A percentile compares a stretch with the other conserved stretches of the same genome.
phyloP scores from a whole-genome alignment of 176 grass and related monocot genomes.

The Thinopyrum elongatum region DNA sequence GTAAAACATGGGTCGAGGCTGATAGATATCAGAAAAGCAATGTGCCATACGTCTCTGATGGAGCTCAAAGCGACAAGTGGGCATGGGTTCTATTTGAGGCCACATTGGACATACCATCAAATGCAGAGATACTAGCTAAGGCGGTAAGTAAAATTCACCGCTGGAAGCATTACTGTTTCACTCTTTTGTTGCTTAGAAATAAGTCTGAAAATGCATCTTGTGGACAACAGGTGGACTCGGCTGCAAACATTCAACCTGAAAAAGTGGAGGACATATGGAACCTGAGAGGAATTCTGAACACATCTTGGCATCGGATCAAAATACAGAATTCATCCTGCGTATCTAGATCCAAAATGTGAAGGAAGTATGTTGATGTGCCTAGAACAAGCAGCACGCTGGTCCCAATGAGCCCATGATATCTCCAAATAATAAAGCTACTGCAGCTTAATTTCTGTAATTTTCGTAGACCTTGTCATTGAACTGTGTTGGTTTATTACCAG shows the following conservation, averaged over 20 bases:
- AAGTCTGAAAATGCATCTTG: conserved; percentile 21
- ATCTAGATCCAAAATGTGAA: conserved; percentile 42
- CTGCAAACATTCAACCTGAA: conserved; percentile 76
- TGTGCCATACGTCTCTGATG: conserved; percentile 59
- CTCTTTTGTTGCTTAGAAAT: not conserved
- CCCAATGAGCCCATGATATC: not conserved
- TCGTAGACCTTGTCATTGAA: not conserved
- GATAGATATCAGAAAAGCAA: conserved; percentile 61
- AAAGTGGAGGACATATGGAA: conserved; percentile 83
- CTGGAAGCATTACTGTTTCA: not conserved
- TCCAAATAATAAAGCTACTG: conserved; percentile 19
- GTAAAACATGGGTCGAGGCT: conserved; percentile 81
- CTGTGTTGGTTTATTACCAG: not conserved
- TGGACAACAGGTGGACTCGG: conserved; percentile 62
- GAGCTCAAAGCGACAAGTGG: conserved; percentile 74
- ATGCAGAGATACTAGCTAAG: conserved; percentile 80
- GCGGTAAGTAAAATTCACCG: conserved; percentile 47
- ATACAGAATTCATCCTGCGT: conserved; percentile 27
- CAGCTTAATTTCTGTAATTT: not conserved
- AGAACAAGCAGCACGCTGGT: not conserved
- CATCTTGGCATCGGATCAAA: conserved; percentile 80
- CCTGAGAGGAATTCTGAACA: conserved; percentile 94
- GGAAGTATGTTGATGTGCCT: not conserved
- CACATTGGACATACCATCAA: conserved; percentile 47
- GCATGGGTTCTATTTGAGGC: conserved; percentile 91